phyloP scores from a whole-genome alignment of 768 basidiomycete genomes.

The Suillus subluteus region DNA sequence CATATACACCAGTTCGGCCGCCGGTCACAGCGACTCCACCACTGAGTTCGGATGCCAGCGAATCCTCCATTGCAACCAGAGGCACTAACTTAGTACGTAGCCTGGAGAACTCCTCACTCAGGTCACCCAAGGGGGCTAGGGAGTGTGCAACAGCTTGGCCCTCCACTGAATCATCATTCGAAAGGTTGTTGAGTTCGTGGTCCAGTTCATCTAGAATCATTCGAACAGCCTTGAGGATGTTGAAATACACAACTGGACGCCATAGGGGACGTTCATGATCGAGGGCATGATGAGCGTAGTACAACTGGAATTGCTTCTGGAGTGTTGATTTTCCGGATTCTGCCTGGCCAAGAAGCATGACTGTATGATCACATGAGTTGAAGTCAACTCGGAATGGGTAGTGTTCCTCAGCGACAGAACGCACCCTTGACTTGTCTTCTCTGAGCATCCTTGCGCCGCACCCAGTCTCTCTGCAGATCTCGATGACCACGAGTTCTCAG shows the following conservation, averaged over 20 bases:
- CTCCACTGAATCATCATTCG: constrained; percentile 31
- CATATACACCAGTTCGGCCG: constrained; percentile 64
- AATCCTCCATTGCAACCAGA: constrained; percentile 66
- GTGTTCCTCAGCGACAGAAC: constrained; percentile 10
- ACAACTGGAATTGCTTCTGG: constrained; percentile 84
- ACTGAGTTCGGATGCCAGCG: constrained; percentile 68
- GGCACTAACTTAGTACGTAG: constrained; percentile 63
- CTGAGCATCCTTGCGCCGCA: constrained; percentile 48
- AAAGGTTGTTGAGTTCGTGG: constrained; percentile 47
- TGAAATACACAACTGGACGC: constrained; percentile 83
- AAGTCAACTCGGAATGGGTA: constrained; percentile 10
- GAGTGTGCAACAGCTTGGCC: constrained; percentile 36
- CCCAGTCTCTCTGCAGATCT: constrained; percentile 48
- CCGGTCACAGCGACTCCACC: constrained; percentile 64
- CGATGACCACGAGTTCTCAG: neutral
- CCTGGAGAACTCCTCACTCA: constrained; percentile 49
- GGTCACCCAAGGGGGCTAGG: constrained; percentile 35
- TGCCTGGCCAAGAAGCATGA: constrained; percentile 79
- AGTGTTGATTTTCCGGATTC: constrained; percentile 85
- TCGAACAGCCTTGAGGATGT: constrained; percentile 78
- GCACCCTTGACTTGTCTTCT: constrained; percentile 59
- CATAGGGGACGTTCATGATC: constrained; percentile 75
- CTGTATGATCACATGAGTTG: constrained; percentile 34
- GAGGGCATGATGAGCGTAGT: constrained; percentile 71
- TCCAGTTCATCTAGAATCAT: constrained; percentile 77